These are phyloP conservation scores for Pestalotiopsis sp. DNA, from an alignment of 2,329 filamentous ascomycete genomes.

Conservation along the genomic window DNA sequence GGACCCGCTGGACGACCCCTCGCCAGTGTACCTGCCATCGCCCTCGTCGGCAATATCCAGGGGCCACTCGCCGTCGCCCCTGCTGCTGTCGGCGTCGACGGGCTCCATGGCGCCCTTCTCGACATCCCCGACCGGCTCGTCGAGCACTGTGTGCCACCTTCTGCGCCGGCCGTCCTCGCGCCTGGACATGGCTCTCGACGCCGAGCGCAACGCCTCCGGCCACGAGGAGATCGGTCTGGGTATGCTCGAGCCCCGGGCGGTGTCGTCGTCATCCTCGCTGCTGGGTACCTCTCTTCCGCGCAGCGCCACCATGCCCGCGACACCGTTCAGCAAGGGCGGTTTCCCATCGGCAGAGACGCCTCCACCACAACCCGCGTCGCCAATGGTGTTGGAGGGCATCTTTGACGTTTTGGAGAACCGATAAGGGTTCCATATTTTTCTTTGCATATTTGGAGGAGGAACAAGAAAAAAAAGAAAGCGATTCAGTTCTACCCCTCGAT, in stretches of 20 bases:
- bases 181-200: conserved; percentile 15
- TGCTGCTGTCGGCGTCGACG: conserved; percentile 4
- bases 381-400: conserved; percentile 12
- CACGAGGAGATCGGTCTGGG: conserved; percentile 12
- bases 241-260: conserved; percentile 12
- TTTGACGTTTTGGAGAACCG: conserved; percentile 15
- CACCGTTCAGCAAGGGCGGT: background rate
- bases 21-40: background rate
- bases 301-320: background rate
- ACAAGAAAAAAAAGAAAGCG: background rate
- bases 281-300: background rate
- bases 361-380: background rate
- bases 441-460: background rate
- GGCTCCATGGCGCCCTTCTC: background rate
- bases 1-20: background rate
- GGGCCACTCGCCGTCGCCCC: background rate
- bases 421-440: background rate
- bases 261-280: background rate
- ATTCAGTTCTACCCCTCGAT: background rate
- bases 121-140: background rate
- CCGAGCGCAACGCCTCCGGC: conserved; percentile 13
- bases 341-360: background rate
- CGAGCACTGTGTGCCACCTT: background rate
- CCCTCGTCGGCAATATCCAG: conserved; percentile 8
- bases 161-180: conserved; percentile 9